Percentiles rank a stretch among this genome's conserved stretches.
phyloP scores from a whole-genome alignment of 495 filamentous ascomycete genomes.

The Viridothelium virens region DNA sequence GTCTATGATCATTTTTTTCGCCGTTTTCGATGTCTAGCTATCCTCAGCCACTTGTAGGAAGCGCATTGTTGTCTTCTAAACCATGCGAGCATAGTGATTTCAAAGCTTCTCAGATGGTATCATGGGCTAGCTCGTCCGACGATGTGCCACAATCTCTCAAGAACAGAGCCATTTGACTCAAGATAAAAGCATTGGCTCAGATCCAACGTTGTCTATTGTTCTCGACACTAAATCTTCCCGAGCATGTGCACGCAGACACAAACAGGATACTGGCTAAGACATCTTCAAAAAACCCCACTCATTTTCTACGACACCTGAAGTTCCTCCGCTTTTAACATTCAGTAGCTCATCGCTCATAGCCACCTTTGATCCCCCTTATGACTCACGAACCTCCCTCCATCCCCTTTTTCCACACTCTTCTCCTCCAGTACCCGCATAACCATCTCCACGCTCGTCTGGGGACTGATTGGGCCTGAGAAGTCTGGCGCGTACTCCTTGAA shows the following conservation, averaged over 20 bases:
- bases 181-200: neutral
- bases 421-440: constrained; percentile 22
- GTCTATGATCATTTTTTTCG: no score
- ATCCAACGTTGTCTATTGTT: neutral
- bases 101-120: neutral
- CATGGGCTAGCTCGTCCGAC: neutral
- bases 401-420: constrained; percentile 17
- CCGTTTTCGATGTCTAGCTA: neutral
- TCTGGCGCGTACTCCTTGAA: constrained; percentile 24
- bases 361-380: constrained; percentile 26
- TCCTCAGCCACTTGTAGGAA: no score
- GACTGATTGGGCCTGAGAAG: constrained; percentile 25
- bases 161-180: neutral
- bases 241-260: no score
- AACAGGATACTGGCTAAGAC: no score
- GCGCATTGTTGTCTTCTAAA: no score
- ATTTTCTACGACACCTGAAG: no score
- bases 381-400: constrained; percentile 23
- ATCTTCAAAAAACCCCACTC: no score
- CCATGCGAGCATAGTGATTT: no score
- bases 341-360: constrained; percentile 17
- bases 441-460: constrained; percentile 22
- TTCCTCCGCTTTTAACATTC: neutral
- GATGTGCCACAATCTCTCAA: neutral
- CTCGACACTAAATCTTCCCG: no score